Base-by-base conservation (phyloP, 2,329 filamentous ascomycete species). In the Lomentospora prolificans region DNA sequence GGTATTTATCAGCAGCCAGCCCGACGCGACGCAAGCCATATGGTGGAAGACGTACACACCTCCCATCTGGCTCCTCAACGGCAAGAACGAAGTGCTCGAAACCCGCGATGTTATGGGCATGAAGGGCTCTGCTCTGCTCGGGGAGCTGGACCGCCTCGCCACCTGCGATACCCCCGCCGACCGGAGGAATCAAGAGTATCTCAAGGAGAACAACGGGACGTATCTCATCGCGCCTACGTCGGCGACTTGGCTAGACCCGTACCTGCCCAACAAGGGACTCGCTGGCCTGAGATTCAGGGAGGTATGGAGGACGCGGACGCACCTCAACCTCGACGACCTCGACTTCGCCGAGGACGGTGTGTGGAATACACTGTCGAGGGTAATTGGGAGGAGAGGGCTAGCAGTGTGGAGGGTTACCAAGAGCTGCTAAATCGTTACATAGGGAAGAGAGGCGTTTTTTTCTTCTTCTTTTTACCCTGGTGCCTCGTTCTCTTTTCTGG, bases 11-110 rank as follows among this genome's bases (percentile, higher is more conserved):
- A 86, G 83, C 64, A 80, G 80, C 55, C 84, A 87, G 60, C 76
- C 81, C 3, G 84, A 86, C 60, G 82, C 86, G 7, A 84, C 82
- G 1, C 77, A 85, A 31, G 85, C 85, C 3, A 76, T 88, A 53
- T 92, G 88, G 88, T 92, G 88, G 88, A 91, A 90, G 67, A 91
- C 88, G 1, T 91, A 91, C 66, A 87, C 84, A 66, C 88, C 88
- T 17, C 88, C 88, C 0, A 85, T 86, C 33, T 92, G 88, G 87
- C 76, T 92, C 19, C 74, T 91, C 5, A 86, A 90, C 60, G 85
- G 86, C 55, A 87, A 87, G 68, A 90, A 87, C 60, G 79, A 84
- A 61, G 77, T 87, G 8, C 70, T 90, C n/a, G 76, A 72, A 28
- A 91, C 87, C 1, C 75, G 77, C 58, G 88, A 91, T 64, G 73